phyloP scores from a whole-genome alignment of 2,329 filamentous ascomycete genomes.

The Cercospora brassicicola region DNA sequence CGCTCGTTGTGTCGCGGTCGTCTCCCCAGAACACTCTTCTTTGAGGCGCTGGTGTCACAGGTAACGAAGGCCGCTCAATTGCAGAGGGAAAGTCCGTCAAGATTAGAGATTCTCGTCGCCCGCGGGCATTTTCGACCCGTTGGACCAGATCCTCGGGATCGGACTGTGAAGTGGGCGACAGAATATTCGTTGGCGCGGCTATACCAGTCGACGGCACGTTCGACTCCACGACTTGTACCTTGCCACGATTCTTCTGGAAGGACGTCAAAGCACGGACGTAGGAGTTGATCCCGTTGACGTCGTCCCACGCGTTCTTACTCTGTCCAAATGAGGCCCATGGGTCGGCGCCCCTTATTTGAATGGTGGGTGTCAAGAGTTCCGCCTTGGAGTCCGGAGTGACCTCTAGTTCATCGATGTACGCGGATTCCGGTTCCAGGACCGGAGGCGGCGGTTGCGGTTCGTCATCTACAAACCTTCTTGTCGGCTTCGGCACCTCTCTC shows the following conservation, averaged over 20 bases:
- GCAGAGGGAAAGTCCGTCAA: slow-evolving; percentile 86
- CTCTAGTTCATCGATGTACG: slow-evolving; percentile 34
- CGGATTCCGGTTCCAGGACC: slow-evolving; percentile 24
- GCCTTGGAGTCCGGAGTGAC: slow-evolving; percentile 28
- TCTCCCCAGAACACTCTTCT: slow-evolving; percentile 68
- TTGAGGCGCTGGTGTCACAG: slow-evolving; percentile 84
- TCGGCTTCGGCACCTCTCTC: slow-evolving; percentile 61
- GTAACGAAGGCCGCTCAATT: slow-evolving; percentile 78
- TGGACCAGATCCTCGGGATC: slow-evolving; percentile 33
- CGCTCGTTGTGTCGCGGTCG: slow-evolving; percentile 56
- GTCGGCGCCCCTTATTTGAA: slow-evolving; percentile 53
- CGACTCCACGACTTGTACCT: slow-evolving; percentile 32
- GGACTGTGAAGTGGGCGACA: slow-evolving; percentile 30
- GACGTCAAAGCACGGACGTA: slow-evolving; percentile 73
- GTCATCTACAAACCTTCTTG: slow-evolving; percentile 66
- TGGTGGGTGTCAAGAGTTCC: slow-evolving; percentile 47
- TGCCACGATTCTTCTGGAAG: slow-evolving; percentile 61
- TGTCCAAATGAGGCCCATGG: slow-evolving; percentile 71
- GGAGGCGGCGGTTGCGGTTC: slow-evolving; percentile 26
- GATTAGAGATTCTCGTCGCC: slow-evolving; percentile 59
- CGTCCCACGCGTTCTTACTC: slow-evolving; percentile 84
- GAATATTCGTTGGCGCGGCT: slow-evolving; percentile 22
- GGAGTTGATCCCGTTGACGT: slow-evolving; percentile 78
- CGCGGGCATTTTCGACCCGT: slow-evolving; percentile 29
- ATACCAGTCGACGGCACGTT: slow-evolving; percentile 20